phyloP scores from a whole-genome alignment of 306 rosid genomes.

The Lathyrus sativus region DNA sequence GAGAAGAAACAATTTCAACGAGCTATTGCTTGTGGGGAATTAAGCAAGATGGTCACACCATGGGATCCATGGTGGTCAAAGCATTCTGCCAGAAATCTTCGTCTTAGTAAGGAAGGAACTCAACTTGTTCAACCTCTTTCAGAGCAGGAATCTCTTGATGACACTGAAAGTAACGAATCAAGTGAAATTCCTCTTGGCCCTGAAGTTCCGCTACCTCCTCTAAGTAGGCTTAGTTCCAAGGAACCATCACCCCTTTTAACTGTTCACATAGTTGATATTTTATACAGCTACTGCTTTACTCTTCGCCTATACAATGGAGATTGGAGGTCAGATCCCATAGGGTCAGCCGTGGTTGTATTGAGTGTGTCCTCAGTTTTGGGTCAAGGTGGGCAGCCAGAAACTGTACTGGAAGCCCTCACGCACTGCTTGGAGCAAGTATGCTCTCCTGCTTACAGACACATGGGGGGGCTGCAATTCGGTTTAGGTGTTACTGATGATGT shows the following conservation, averaged over 20 bases:
- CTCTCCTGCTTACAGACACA: slow-evolving; percentile 68
- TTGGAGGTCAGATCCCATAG: slow-evolving; percentile 71
- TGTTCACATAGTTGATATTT: slow-evolving; percentile 74
- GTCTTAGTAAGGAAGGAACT: slow-evolving; percentile 80
- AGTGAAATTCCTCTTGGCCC: slow-evolving; percentile 74
- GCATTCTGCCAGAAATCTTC: slow-evolving; percentile 66
- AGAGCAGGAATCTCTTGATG: slow-evolving; percentile 40
- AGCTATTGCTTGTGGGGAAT: slow-evolving; percentile 82
- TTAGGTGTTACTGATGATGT: slow-evolving; percentile 65
- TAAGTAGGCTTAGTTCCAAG: slow-evolving; percentile 70
- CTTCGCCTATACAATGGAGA: slow-evolving; percentile 90
- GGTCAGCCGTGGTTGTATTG: slow-evolving; percentile 67
- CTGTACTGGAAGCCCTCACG: slow-evolving; percentile 68
- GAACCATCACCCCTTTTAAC: slow-evolving; percentile 78
- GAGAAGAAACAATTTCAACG: slow-evolving; percentile 80
- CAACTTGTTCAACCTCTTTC: slow-evolving; percentile 71
- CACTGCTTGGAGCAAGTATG: slow-evolving; percentile 78
- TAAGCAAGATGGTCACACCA: slow-evolving; percentile 89
- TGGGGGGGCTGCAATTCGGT: slow-evolving; percentile 76
- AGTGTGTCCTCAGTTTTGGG: slow-evolving; percentile 78
- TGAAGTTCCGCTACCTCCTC: slow-evolving; percentile 63
- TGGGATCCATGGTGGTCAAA: slow-evolving; percentile 98
- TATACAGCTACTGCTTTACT: slow-evolving; percentile 78
- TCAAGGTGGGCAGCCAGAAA: slow-evolving; percentile 66
- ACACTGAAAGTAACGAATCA: slow-evolving; percentile 41